Evolutionary conservation across 768 basidiomycete species (phyloP).

Genomic region (Asterophora parasitica): DNA sequence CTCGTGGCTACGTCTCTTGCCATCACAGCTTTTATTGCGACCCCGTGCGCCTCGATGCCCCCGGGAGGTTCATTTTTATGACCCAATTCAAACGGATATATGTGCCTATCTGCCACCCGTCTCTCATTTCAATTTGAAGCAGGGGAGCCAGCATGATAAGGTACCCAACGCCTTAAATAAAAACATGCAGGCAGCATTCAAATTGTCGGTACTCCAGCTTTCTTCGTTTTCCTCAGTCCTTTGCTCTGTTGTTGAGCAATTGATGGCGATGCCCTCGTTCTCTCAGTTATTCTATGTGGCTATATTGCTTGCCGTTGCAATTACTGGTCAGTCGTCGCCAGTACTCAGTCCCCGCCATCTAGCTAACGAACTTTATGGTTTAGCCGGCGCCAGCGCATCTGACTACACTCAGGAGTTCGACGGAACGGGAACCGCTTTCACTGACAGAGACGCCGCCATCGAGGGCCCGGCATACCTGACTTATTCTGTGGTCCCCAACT

Average conservation of each 20-base stretch:
- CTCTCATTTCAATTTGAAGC: conserved; percentile 16
- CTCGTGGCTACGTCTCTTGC: too few relatives aligned
- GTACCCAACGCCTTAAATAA: conserved; percentile 16
- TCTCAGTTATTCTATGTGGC: neutral
- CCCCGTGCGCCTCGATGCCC: too few relatives aligned
- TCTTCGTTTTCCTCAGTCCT: neutral
- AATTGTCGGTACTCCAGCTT: neutral
- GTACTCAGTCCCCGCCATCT: neutral
- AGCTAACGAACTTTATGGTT: neutral
- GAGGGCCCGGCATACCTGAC: conserved; percentile 43
- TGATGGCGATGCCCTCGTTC: conserved; percentile 5
- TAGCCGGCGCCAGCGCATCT: conserved; percentile 17
- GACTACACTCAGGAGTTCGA: conserved; percentile 35
- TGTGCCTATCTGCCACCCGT: conserved; percentile 25
- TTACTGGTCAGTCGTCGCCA: conserved; percentile 7
- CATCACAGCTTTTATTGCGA: too few relatives aligned
- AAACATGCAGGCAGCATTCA: conserved; percentile 10
- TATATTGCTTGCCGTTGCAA: conserved; percentile 2
- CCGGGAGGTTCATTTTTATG: neutral
- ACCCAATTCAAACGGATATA: conserved; percentile 12
- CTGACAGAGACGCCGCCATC: conserved; percentile 37
- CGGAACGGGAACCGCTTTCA: conserved; percentile 31
- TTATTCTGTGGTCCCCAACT: conserved; percentile 38
- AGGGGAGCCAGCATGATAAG: conserved; percentile 15
- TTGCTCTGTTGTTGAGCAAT: neutral